Conservation (phyloP, 2,329 filamentous ascomycete genomes). For the Fusarium cicatricum region DNA sequence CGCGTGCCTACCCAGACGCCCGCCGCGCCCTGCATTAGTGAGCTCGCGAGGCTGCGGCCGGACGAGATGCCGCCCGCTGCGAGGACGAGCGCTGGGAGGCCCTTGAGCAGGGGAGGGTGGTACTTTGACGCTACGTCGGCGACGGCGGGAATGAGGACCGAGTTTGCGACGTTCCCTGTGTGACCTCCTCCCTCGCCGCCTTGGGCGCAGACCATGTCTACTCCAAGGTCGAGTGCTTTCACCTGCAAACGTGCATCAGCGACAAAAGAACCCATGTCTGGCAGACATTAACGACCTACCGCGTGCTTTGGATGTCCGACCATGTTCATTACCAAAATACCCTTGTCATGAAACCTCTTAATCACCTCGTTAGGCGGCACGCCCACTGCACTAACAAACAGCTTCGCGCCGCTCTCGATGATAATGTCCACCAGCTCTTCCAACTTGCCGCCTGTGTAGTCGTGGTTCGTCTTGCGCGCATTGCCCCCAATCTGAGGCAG, state of each 20-base stretch:
- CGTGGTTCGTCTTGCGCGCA: constrained; percentile 91
- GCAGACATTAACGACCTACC: constrained; percentile 46
- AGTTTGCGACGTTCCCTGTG: constrained; percentile 86
- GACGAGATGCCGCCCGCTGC: constrained; percentile 90
- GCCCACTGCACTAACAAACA: constrained; percentile 90
- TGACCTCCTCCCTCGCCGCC: constrained; percentile 94
- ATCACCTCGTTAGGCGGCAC: constrained; percentile 80
- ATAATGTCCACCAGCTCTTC: constrained; percentile 89
- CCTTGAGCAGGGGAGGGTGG: constrained; percentile 72
- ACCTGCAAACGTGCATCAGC: constrained; percentile 25
- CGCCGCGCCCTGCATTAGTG: constrained; percentile 85
- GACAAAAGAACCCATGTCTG: background rate
- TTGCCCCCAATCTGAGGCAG: constrained; percentile 86
- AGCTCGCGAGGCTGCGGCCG: constrained; percentile 80
- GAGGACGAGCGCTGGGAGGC: constrained; percentile 78
- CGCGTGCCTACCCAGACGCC: constrained; percentile 96
- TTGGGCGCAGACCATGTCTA: constrained; percentile 92
- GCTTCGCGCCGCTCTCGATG: constrained; percentile 80
- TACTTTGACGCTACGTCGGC: constrained; percentile 83
- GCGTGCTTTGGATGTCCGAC: constrained; percentile 93
- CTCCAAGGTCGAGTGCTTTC: constrained; percentile 86
- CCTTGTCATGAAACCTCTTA: constrained; percentile 77
- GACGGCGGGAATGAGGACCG: constrained; percentile 86
- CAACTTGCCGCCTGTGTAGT: constrained; percentile 90
- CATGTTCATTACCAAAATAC: constrained; percentile 96